Percentiles rank a stretch among this genome's conserved stretches.
phyloP scores from a whole-genome alignment of 176 grass and related monocot genomes.

The Poa annua region DNA sequence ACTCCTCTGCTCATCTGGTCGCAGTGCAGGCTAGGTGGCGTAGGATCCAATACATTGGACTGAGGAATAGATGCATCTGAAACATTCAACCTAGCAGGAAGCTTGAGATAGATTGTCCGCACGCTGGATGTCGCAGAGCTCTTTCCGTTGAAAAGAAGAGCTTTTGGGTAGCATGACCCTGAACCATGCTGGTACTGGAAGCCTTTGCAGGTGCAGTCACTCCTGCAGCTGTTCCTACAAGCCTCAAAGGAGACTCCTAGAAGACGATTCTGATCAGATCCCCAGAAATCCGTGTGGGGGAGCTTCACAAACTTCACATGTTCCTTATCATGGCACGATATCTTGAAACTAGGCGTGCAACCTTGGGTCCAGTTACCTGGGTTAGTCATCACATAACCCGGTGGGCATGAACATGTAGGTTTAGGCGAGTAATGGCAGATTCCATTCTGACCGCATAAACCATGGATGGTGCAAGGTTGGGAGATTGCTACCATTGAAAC shows the following conservation, averaged over 20 bases:
- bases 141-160: conserved; percentile 46
- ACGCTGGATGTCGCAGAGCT: not conserved
- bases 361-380: conserved; percentile 53
- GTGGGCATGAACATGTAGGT: conserved; percentile 52
- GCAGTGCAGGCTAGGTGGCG: not conserved
- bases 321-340: not conserved
- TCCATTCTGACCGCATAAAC: conserved; percentile 49
- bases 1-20: not conserved
- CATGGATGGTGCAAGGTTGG: conserved; percentile 54
- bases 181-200: conserved; percentile 27
- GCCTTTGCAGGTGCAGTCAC: conserved; percentile 32
- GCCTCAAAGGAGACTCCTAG: not conserved
- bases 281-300: conserved; percentile 18
- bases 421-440: conserved; percentile 46
- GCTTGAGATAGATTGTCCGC: conserved; percentile 7
- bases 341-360: not conserved
- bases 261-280: not conserved
- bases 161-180: conserved; percentile 38
- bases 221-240: conserved; percentile 9
- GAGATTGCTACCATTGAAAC: conserved; percentile 55
- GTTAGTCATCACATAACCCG: conserved; percentile 43
- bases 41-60: conserved; percentile 22
- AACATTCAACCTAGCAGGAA: not conserved
- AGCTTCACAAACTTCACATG: conserved; percentile 15
- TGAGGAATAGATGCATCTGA: conserved; percentile 22